Conservation (phyloP, 352 stramenopile genomes). For the Pythium apleroticum region DNA sequence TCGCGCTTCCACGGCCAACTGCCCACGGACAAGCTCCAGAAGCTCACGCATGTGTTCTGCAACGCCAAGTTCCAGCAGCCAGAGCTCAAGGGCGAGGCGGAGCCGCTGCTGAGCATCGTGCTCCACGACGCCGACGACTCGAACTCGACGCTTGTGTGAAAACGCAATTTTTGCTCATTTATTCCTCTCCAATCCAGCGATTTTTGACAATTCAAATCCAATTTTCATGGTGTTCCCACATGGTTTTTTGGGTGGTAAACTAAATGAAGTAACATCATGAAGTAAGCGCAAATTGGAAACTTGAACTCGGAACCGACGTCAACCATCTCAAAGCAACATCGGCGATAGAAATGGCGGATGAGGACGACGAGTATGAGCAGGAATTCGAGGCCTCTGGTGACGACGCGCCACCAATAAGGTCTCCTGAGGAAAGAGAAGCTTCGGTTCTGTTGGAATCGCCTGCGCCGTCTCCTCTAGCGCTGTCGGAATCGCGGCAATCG, state of each 20-base stretch:
- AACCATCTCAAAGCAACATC: background rate
- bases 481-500: constrained; percentile 1
- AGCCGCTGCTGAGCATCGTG: constrained; percentile 26
- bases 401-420: background rate
- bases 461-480: background rate
- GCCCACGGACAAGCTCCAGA: constrained; percentile 42
- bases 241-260: background rate
- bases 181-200: background rate
- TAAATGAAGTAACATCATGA: constrained; percentile 8
- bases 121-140: constrained; percentile 25
- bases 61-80: constrained; percentile 40
- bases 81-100: constrained; percentile 23
- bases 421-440: background rate
- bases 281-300: constrained; percentile 13
- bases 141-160: constrained; percentile 22
- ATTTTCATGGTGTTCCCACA: background rate
- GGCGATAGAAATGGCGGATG: constrained; percentile 12
- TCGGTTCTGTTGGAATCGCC: background rate
- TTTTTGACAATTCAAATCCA: constrained; percentile 4
- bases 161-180: background rate
- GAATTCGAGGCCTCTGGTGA: constrained; percentile 30
- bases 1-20: constrained; percentile 45
- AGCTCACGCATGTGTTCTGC: constrained; percentile 64
- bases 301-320: constrained; percentile 15
- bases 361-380: constrained; percentile 28